Conservation (phyloP, 225 moss, liverwort and hornwort genomes). For the Physcomitrellopsis africana region DNA sequence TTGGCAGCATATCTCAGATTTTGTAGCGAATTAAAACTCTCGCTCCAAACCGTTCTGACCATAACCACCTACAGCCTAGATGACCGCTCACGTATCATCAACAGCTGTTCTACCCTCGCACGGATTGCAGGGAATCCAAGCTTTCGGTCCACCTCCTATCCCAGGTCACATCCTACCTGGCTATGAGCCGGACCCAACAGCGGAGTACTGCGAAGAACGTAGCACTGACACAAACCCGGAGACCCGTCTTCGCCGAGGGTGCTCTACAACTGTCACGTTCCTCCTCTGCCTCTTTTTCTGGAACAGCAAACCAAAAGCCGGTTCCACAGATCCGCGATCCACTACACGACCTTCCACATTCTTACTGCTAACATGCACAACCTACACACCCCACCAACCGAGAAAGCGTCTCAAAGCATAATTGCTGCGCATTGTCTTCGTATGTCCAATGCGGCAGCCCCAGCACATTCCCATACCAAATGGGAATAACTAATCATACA, state of each 20-base stretch:
- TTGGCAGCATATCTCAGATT: slow-evolving; percentile 33
- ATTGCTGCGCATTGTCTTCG: slow-evolving; percentile 23
- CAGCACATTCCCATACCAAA: slow-evolving; percentile 13
- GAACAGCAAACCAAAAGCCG: slow-evolving; percentile 24
- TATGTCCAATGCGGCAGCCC: slow-evolving; percentile 26
- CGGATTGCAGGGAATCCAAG: slow-evolving; percentile 7
- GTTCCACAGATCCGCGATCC: slow-evolving; percentile 32
- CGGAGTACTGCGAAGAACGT: background rate
- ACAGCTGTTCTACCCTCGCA: slow-evolving; percentile 5
- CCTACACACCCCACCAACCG: slow-evolving; percentile 32
- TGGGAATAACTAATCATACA: slow-evolving; percentile 27
- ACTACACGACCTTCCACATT: slow-evolving; percentile 29
- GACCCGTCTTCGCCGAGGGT: slow-evolving; percentile 14
- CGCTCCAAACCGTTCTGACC: slow-evolving; percentile 34
- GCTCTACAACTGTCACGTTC: background rate
- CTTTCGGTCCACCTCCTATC: slow-evolving; percentile 22
- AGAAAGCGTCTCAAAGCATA: slow-evolving; percentile 28
- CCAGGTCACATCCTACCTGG: background rate
- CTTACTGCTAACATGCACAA: slow-evolving; percentile 28
- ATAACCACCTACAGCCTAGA: slow-evolving; percentile 26
- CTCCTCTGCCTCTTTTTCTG: slow-evolving; percentile 26
- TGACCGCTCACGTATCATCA: slow-evolving; percentile 13
- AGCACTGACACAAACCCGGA: slow-evolving; percentile 4
- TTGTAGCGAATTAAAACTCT: slow-evolving; percentile 42
- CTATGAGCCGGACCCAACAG: background rate